Conservation (phyloP, 768 basidiomycete species). For the Pisolithus albus region DNA sequence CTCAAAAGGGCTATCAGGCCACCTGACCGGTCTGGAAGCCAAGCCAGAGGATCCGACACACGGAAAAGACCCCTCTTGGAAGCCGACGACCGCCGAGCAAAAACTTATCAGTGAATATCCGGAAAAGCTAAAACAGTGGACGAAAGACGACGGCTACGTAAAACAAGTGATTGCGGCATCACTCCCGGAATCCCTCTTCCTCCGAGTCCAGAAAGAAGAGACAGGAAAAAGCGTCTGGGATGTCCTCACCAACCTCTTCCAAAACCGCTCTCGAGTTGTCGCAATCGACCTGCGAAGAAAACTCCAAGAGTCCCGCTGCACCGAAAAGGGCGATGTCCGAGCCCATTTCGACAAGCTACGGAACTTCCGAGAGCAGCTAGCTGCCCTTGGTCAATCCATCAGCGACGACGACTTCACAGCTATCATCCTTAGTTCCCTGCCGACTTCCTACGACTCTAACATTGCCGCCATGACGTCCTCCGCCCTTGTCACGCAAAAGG, state of each 20-base stretch:
- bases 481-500: slow-evolving; percentile 1
- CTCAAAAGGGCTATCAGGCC: no score
- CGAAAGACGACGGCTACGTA: slow-evolving; percentile 13
- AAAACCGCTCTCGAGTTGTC: background rate
- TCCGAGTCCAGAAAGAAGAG: background rate
- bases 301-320: no score
- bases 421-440: slow-evolving; percentile 31
- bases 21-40: no score
- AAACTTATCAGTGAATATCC: background rate
- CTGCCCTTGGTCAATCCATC: slow-evolving; percentile 27
- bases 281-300: slow-evolving; percentile 10
- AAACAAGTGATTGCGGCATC: slow-evolving; percentile 6
- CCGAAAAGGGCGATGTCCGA: no score
- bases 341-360: slow-evolving; percentile 18
- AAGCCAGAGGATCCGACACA: no score
- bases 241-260: background rate
- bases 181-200: background rate
- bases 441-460: slow-evolving; percentile 26
- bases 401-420: slow-evolving; percentile 10
- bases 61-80: background rate
- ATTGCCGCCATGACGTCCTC: slow-evolving; percentile 24
- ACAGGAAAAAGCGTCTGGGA: background rate
- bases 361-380: slow-evolving; percentile 27
- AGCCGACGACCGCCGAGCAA: background rate
- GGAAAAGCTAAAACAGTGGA: slow-evolving; percentile 18